These are phyloP conservation scores for Grosmannia huntii DNA, from an alignment of 2,329 filamentous ascomycete genomes.

Conservation along the genomic window DNA sequence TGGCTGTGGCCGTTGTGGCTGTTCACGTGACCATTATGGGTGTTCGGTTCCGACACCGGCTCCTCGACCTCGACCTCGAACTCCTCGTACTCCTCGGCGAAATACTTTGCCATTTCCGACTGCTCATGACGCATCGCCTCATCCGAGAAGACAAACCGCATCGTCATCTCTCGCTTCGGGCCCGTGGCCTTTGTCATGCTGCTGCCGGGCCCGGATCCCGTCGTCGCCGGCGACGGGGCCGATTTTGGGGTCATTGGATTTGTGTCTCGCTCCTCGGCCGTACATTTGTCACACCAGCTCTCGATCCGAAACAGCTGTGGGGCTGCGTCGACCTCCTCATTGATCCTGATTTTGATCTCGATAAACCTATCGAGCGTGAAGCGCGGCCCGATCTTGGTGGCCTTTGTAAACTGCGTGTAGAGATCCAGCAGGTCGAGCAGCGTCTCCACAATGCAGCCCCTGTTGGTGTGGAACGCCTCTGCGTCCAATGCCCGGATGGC, in stretches of 20 bases:
- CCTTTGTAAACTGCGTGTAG: conserved; percentile 70
- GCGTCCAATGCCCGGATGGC: conserved; percentile 34
- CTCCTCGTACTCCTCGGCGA: conserved; percentile 63
- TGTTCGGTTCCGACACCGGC: conserved; percentile 22
- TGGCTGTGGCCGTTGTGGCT: not conserved
- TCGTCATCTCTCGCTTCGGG: conserved; percentile 52
- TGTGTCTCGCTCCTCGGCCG: conserved; percentile 22
- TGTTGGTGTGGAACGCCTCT: conserved; percentile 25
- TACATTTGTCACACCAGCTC: conserved; percentile 42
- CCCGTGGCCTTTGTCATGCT: conserved; percentile 24
- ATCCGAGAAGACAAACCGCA: conserved; percentile 80
- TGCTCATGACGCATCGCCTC: conserved; percentile 62
- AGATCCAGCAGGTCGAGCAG: conserved; percentile 84
- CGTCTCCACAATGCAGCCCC: conserved; percentile 53
- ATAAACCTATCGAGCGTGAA: conserved; percentile 72
- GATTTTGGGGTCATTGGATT: conserved; percentile 23
- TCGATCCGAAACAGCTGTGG: conserved; percentile 51
- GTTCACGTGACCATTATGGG: not conserved
- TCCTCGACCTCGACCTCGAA: conserved; percentile 69
- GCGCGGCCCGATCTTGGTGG: conserved; percentile 59
- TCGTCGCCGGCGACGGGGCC: conserved; percentile 26
- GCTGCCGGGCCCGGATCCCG: conserved; percentile 22
- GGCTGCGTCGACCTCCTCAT: conserved; percentile 60
- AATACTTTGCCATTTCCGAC: conserved; percentile 52
- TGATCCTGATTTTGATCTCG: conserved; percentile 73